Evolutionary conservation across 305 asterid genomes (phyloP), one percentile per base, ranked within the genome.

Genomic region (Fraxinus ornus): DNA sequence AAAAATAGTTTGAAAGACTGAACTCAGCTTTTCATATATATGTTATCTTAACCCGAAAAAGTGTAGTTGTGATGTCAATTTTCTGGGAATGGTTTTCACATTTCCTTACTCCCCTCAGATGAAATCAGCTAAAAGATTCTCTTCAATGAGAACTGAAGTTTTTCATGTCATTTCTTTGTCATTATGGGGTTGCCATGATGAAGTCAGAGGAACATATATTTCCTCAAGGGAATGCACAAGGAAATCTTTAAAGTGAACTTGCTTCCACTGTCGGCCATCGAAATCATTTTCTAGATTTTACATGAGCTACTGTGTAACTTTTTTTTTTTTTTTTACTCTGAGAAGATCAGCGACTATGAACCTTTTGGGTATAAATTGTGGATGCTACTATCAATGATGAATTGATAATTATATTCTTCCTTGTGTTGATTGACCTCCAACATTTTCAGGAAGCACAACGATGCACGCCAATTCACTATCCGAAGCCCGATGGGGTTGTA

Each of bases 401-500:
- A 64, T 64, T 64, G 35, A 64, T 74, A 37, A 47, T 55, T 77
- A 22, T 60, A 55, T 77, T 78, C 55, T 30, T 76, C n/a, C 64
- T 33, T 62, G 49, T 84, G 60, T 79, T 81, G 64, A 80, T 71
- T 70, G 82, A 49, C 75, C 79, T 82, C 77, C 82, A 74, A 83
- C 66, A 82, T 83, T 71, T 86, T 72, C 93, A 96, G 99, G 98
- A 91, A 88, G 97, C 98, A 74, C 86, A 81, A 77, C 36, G 83
- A 52, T 91, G 88, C 89, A 85, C 77, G 68, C 92, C 92, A 82
- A 91, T 93, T 73, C 89, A 90, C 83, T 96, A 96, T 88, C 93
- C 97, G 76, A 96, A 96, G 91, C 98, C 98, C 36, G 98, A 96
- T 84, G 97, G 95, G 37, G 88, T 86, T 77, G 79, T 96, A 81